Conservation (phyloP, 1,139 yeast genomes). For the Suhomyces chickasaworum region DNA sequence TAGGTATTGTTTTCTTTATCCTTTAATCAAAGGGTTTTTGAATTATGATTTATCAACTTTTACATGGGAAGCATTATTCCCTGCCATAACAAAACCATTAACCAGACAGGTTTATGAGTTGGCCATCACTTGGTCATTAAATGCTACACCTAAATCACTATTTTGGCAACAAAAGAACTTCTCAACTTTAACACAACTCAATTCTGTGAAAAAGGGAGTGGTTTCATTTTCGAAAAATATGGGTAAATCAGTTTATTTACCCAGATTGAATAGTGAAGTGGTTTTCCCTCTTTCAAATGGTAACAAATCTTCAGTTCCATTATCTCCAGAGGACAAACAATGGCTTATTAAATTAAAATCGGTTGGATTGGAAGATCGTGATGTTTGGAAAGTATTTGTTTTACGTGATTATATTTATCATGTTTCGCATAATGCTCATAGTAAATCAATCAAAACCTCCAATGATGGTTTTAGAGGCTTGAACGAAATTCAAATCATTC, state of each 20-base stretch:
- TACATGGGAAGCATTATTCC: slow-evolving; percentile 62
- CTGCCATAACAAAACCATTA: slow-evolving; percentile 67
- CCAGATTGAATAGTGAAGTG: slow-evolving; percentile 23
- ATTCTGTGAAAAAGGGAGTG: slow-evolving; percentile 16
- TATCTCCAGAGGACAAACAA: slow-evolving; percentile 67
- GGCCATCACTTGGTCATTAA: slow-evolving; percentile 71
- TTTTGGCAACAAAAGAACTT: slow-evolving; percentile 70
- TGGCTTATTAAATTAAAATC: slow-evolving; percentile 72
- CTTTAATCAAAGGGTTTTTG: slow-evolving; percentile 75
- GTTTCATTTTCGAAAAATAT: slow-evolving; percentile 35
- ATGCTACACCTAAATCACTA: slow-evolving; percentile 60
- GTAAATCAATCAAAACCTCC: slow-evolving; percentile 8
- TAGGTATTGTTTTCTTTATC: slow-evolving; percentile 77
- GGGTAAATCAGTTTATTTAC: slow-evolving; percentile 45
- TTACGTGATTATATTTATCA: slow-evolving; percentile 68
- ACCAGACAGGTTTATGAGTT: slow-evolving; percentile 66
- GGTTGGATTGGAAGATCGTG: slow-evolving; percentile 69
- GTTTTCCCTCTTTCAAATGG: slow-evolving; percentile 21
- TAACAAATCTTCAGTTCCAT: slow-evolving; percentile 21
- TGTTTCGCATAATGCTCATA: slow-evolving; percentile 43
- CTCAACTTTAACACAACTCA: slow-evolving; percentile 21
- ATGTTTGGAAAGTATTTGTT: slow-evolving; percentile 80
- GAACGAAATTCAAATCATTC: slow-evolving; percentile 25
- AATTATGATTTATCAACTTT: slow-evolving; percentile 73
- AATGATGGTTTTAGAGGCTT: slow-evolving; percentile 15